phyloP scores from a whole-genome alignment of 805 yeast genomes.

The Wickerhamomyces chaumierensis region DNA sequence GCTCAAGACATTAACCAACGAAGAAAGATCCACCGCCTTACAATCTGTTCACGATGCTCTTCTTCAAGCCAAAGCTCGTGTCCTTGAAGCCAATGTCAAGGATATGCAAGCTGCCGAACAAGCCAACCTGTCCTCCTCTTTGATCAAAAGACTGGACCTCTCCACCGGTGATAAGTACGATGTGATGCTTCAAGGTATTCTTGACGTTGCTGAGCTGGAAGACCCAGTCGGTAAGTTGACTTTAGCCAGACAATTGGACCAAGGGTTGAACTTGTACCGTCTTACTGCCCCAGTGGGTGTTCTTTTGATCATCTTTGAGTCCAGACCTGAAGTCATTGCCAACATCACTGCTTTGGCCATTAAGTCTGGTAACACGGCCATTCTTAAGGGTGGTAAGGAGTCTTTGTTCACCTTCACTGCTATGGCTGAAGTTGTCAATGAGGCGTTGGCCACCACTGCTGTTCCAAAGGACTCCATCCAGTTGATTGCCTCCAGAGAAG shows the following conservation, averaged over 20 bases:
- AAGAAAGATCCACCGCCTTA: constrained; percentile 63
- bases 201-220: constrained; percentile 78
- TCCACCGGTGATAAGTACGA: constrained; percentile 79
- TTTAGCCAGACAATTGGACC: constrained; percentile 77
- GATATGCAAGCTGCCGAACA: constrained; percentile 65
- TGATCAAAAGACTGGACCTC: constrained; percentile 78
- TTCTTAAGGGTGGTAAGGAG: constrained; percentile 95
- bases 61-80: constrained; percentile 41
- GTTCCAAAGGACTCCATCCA: constrained; percentile 81
- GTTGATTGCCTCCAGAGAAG: constrained; percentile 79
- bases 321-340: constrained; percentile 97
- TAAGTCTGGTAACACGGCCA: constrained; percentile 95
- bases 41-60: constrained; percentile 63
- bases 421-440: constrained; percentile 62
- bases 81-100: constrained; percentile 59
- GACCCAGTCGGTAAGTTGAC: constrained; percentile 92
- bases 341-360: constrained; percentile 92
- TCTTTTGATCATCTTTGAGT: constrained; percentile 81
- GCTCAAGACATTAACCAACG: constrained; percentile 67
- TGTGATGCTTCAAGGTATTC: constrained; percentile 86
- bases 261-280: constrained; percentile 73
- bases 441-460: constrained; percentile 44
- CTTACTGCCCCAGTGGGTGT: constrained; percentile 94
- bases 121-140: constrained; percentile 53
- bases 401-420: constrained; percentile 74